Base-by-base conservation (phyloP, 192 early-diverging fungal genomes). In the Coemansia sp. region DNA sequence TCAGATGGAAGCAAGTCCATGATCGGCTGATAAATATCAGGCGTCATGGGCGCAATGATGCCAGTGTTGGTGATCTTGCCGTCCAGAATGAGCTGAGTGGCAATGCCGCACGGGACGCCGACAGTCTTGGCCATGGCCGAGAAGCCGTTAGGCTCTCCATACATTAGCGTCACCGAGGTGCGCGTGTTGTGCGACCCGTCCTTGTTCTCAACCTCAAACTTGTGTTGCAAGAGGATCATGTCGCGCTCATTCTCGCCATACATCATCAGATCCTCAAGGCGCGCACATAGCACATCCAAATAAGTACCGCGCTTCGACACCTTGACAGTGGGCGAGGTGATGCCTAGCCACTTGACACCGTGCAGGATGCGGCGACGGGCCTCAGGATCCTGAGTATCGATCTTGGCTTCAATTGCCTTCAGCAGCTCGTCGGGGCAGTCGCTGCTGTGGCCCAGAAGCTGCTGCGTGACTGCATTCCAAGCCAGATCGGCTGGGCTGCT, bases 91-190 rank as follows among this genome's bases (percentile, higher is more conserved):
- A 97, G 80, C 84, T 97, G 91, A 12, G 89, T 88, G 30, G 94
- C 95, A 87, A 99, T 95, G 74, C 94, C 98, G 59, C 94, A 96
- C 37, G 98, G 98, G 20, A 94, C 88, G 65, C 98, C 98, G 40
- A 99, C 98, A 29, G 95, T 93, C 71, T 89, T 95, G 61, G 98
- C 95, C 98, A 99, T 99, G 40, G 98, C 96, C 45, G 90, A 87
- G 86, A 89, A 90, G 24, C 91, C 92, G 69, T 85, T 84, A 18
- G 94, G 93, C 61, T 92, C 89, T 67, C 96, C 98, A 80, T 94
- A 98, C 76, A 92, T 92, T 59, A 98, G 81, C 41, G 96, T 83
- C 29, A 97, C 98, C 3, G 96, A 95, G 3, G 92, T 96, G 76
- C 94, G 92, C 32, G 92, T 93, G 85, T 96, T 87, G 79, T 88